Conservation (phyloP, 164 flowering plant species). For the Annona cherimola region DNA sequence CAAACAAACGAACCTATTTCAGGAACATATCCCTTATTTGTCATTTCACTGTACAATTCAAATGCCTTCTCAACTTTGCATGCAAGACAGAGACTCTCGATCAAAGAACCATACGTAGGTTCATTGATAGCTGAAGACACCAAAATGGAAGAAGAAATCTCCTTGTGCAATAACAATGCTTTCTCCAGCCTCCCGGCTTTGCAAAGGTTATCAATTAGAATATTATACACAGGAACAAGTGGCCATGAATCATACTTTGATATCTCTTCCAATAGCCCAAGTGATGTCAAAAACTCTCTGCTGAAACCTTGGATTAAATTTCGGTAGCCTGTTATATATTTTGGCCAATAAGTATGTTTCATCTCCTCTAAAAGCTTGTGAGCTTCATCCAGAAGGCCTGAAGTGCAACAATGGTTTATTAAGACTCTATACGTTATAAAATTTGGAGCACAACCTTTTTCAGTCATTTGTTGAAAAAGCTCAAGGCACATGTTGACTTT, state of each 20-base stretch:
- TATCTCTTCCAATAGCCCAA: conserved; percentile 65
- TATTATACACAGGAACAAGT: conserved; percentile 50
- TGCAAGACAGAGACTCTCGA: conserved; percentile 53
- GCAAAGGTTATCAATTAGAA: conserved; percentile 61
- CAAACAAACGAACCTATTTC: conserved; percentile 39
- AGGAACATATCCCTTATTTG: conserved; percentile 46
- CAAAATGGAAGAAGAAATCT: conserved; percentile 37
- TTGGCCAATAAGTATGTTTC: conserved; percentile 93
- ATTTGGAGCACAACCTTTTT: conserved; percentile 88
- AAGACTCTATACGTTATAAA: conserved; percentile 74
- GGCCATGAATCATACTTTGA: conserved; percentile 37
- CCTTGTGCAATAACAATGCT: conserved; percentile 64
- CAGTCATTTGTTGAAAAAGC: conserved; percentile 53
- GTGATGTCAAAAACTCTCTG: conserved; percentile 56
- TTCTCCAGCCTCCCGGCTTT: conserved; percentile 67
- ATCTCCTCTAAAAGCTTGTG: conserved; percentile 73
- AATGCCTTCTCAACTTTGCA: conserved; percentile 61
- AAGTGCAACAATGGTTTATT: conserved; percentile 67
- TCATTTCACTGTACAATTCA: conserved; percentile 62
- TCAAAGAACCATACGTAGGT: conserved; percentile 38
- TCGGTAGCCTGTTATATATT: conserved; percentile 40
- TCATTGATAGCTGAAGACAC: conserved; percentile 18
- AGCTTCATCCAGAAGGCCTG: conserved; percentile 71
- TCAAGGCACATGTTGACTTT: conserved; percentile 59
- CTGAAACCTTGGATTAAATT: conserved; percentile 87